Evolutionary conservation across 257 asterid species (phyloP).

Genomic region (Anisodus acutangulus): DNA sequence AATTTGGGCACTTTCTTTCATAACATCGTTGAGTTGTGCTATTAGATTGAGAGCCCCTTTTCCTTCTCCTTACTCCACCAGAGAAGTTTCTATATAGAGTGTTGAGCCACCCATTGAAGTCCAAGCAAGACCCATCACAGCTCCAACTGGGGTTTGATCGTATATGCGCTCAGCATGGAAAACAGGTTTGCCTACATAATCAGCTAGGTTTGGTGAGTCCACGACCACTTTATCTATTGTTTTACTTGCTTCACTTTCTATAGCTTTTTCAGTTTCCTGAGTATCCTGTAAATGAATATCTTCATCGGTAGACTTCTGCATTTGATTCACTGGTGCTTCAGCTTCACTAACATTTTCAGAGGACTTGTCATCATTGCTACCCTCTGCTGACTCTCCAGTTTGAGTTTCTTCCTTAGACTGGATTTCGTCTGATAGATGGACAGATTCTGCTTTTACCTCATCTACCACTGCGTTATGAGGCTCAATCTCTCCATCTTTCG

Average conservation of each 20-base stretch:
- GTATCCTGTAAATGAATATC: slow-evolving; percentile 39
- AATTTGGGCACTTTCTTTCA: slow-evolving; percentile 98
- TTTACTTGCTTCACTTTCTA: slow-evolving; percentile 39
- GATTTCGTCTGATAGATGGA: slow-evolving; percentile 36
- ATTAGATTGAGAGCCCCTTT: slow-evolving; percentile 79
- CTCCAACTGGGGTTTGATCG: slow-evolving; percentile 87
- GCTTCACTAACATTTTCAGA: slow-evolving; percentile 51
- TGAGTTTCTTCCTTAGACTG: slow-evolving; percentile 38
- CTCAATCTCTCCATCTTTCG: slow-evolving; percentile 52
- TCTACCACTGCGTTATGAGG: slow-evolving; percentile 34
- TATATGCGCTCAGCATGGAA: slow-evolving; percentile 95
- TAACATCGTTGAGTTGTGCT: slow-evolving; percentile 95
- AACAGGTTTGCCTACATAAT: slow-evolving; percentile 93
- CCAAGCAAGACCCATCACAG: slow-evolving; percentile 99
- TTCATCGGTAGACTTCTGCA: slow-evolving; percentile 37
- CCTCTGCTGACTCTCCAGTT: slow-evolving; percentile 42
- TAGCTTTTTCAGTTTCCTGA: slow-evolving; percentile 47
- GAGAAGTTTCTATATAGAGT: slow-evolving; percentile 78
- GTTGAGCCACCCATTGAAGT: slow-evolving; percentile 99
- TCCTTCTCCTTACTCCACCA: slow-evolving; percentile 85
- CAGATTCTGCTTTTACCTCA: slow-evolving; percentile 47
- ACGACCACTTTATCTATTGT: slow-evolving; percentile 63
- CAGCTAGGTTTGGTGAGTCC: slow-evolving; percentile 73
- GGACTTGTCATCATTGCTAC: slow-evolving; percentile 30
- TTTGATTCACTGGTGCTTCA: slow-evolving; percentile 38